A percentile compares a stretch with the other conserved stretches of the same genome.
Evolutionary conservation across 1,139 yeast species (phyloP).

Genomic region (Blastobotrys arbuscula): DNA sequence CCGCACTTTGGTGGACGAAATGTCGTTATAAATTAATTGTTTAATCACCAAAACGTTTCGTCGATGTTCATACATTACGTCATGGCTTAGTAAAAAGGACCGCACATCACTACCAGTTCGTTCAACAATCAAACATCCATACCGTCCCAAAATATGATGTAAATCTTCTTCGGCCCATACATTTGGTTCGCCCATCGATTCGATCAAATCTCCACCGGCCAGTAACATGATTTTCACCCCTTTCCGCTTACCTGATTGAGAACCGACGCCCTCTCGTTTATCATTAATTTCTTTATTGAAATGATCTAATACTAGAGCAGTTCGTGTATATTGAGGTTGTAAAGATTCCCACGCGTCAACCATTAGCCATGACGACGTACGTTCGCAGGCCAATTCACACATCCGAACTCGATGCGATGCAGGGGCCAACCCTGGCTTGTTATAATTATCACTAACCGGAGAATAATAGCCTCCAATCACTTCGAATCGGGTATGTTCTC

Average conservation of each 20-base stretch:
- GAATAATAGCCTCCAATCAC: slow-evolving; percentile 95
- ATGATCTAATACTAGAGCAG: slow-evolving; percentile 94
- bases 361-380: slow-evolving; percentile 97
- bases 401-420: slow-evolving; percentile 87
- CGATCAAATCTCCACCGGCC: slow-evolving; percentile 97
- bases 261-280: slow-evolving; percentile 78
- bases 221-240: slow-evolving; percentile 93
- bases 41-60: slow-evolving; percentile 90
- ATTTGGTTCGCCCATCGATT: slow-evolving; percentile 99
- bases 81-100: slow-evolving; percentile 84
- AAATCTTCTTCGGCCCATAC: slow-evolving; percentile 97
- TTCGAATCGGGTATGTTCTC: slow-evolving; percentile 89
- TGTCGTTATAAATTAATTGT: slow-evolving; percentile 93
- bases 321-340: slow-evolving; percentile 85
- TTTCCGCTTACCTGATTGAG: slow-evolving; percentile 64
- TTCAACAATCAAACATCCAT: slow-evolving; percentile 94
- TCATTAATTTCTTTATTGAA: slow-evolving; percentile 93
- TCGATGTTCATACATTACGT: slow-evolving; percentile 94
- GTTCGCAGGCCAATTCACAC: slow-evolving; percentile 97
- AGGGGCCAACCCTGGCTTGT: slow-evolving; percentile 87
- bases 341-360: slow-evolving; percentile 99
- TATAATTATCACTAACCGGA: slow-evolving; percentile 94
- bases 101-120: slow-evolving; percentile 96
- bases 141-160: slow-evolving; percentile 90
- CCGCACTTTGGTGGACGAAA: slow-evolving; percentile 89